phyloP scores from a whole-genome alignment of 2,329 filamentous ascomycete species.

The Colletotrichum filicis region DNA sequence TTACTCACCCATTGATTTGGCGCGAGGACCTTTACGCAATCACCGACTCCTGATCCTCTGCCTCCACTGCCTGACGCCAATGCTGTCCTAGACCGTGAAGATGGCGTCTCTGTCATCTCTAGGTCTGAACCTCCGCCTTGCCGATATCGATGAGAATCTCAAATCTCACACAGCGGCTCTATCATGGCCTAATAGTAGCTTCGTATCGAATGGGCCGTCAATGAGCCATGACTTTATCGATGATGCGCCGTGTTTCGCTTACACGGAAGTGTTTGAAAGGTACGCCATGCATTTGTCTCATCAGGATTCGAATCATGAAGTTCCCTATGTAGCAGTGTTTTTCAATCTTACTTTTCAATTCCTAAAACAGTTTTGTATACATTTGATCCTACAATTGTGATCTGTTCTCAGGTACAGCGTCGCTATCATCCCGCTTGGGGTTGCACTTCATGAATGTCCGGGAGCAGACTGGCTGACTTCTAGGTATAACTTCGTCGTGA shows the following conservation, averaged over 20 bases:
- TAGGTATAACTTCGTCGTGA: neutral
- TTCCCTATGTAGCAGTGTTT: neutral
- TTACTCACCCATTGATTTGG: neutral
- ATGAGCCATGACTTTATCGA: constrained; percentile 4
- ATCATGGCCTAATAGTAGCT: neutral
- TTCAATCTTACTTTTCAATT: neutral
- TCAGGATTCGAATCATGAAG: neutral
- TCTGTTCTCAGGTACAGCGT: too few species aligned
- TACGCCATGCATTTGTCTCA: constrained; percentile 21
- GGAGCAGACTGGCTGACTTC: constrained; percentile 1
- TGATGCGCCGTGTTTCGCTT: constrained; percentile 27
- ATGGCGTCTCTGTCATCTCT: constrained; percentile 19
- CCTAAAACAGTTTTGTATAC: neutral
- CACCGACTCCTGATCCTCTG: neutral
- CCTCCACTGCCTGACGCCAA: neutral
- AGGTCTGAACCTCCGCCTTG: constrained; percentile 28
- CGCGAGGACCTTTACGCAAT: neutral
- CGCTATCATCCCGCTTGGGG: neutral
- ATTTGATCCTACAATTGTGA: too few species aligned
- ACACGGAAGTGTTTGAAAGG: constrained; percentile 38
- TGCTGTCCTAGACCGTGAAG: neutral
- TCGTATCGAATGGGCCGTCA: neutral
- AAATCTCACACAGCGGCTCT: constrained; percentile 20
- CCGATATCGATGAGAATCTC: constrained; percentile 29
- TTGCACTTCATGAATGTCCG: neutral